Base-by-base conservation (phyloP, 805 yeast species). In the Candida germanica region DNA sequence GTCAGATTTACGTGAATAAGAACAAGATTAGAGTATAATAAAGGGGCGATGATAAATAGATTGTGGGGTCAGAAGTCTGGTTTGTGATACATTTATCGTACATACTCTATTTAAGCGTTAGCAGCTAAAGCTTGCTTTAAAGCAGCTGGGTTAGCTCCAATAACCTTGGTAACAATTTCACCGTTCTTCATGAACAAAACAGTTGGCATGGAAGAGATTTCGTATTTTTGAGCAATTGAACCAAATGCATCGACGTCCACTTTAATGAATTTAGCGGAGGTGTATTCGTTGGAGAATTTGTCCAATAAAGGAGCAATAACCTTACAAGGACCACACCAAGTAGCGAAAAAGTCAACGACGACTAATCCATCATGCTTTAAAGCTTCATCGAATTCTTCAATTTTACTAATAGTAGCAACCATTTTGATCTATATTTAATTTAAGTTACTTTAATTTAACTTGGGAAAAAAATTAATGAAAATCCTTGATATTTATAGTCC, bases 291-390 rank as follows among this genome's bases (percentile, higher is more conserved):
- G 28, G 88, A 70, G 56, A 89, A 82, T 63, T 83, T 83, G 58
- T 89, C 95, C 51, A 91, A 69, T 69, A 87, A 70, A 52, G 98
- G 98, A 38, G 96, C 89, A 66, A 93, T 83, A 80, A 86, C 86
- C 77, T 91, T 93, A 75, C 98, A 91, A 44, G 98, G 98, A 51
- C 97, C 97, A 68, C 98, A 91, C 97, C 98, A 93, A 44, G 89
- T 80, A 53, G 98, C 98, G 59, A 78, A 89, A 73, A 91, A 93
- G 72, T 93, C 98, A 50, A 93, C 87, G 51, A 93, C 89, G 50
- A 87, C 89, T 57, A 87, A 73, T 52, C 83, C 85, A 49, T 76
- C 77, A 54, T 71, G 71, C 40, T 64, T 51, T 55, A 83, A 75
- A 48, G 80, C 83, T 41, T 71, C 69, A 36, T 76, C 67, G 75